phyloP scores from a whole-genome alignment of 345 rosid genomes.

The Eucalyptus cladocalyx region DNA sequence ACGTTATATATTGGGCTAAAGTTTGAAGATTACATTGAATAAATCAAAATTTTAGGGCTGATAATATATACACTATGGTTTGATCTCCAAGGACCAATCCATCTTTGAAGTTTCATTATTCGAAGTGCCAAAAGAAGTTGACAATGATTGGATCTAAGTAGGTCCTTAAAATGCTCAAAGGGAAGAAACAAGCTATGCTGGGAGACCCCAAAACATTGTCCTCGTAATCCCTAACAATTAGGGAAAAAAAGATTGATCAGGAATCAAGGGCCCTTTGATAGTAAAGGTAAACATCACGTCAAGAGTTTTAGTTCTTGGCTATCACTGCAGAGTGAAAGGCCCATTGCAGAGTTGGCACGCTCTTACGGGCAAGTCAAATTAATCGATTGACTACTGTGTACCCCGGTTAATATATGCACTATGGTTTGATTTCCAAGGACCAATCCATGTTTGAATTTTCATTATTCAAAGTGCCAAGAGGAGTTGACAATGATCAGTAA shows the following conservation, averaged over 20 bases:
- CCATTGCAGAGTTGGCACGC: fast-evolving
- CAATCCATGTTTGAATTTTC: neutral
- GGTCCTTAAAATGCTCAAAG: no score
- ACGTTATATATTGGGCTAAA: neutral
- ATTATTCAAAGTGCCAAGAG: neutral
- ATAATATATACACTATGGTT: no score
- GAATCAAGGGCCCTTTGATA: fast-evolving
- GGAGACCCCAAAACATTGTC: no score
- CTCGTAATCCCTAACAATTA: no score
- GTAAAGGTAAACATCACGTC: fast-evolving
- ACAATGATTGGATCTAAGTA: neutral
- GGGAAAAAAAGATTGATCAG: fast-evolving
- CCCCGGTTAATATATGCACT: no score
- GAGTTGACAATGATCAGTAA: neutral
- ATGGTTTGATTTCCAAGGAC: no score
- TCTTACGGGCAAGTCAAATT: no score
- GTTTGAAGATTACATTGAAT: no score
- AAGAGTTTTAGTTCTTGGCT: fast-evolving
- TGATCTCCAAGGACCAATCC: neutral
- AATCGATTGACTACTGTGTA: no score
- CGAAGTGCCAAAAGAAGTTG: neutral
- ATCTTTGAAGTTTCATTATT: neutral
- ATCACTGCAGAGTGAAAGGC: no score
- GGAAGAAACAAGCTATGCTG: fast-evolving
- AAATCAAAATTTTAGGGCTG: no score